A percentile compares a stretch with the other conserved stretches of the same genome.
Evolutionary conservation across 2,329 filamentous ascomycete genomes (phyloP).

Genomic region (Penicillium decumbens): DNA sequence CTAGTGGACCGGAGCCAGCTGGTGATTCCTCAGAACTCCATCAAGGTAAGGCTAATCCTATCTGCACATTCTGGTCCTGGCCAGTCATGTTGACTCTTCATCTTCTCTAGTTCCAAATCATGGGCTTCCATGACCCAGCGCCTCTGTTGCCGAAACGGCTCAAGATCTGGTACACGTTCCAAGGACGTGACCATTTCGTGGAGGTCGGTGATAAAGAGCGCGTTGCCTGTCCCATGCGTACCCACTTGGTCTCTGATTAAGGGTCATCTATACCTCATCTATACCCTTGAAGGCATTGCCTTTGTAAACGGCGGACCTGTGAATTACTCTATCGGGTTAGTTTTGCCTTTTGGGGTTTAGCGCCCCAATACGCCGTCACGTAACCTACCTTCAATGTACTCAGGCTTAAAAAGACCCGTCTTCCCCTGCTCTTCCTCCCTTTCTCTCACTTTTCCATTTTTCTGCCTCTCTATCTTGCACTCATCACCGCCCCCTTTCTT

Average conservation of each 20-base stretch:
- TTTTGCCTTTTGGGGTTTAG: background rate
- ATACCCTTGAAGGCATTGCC: background rate
- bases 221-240: constrained; percentile 38
- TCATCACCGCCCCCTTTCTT: constrained; percentile 11
- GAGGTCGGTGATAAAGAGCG: constrained; percentile 37
- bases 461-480: constrained; percentile 14
- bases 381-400: background rate
- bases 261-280: background rate
- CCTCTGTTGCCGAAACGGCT: constrained; percentile 40
- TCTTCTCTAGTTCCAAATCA: constrained; percentile 35
- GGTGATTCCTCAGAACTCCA: constrained; percentile 31
- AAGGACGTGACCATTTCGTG: constrained; percentile 36
- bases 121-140: constrained; percentile 44
- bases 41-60: constrained; percentile 30
- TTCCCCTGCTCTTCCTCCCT: constrained; percentile 1
- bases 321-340: background rate
- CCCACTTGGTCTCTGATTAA: constrained; percentile 29
- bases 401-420: too few relatives aligned
- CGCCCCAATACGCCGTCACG: background rate
- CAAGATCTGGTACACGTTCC: constrained; percentile 42
- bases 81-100: constrained; percentile 17
- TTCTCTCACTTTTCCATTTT: background rate
- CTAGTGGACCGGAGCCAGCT: constrained; percentile 42
- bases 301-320: background rate
- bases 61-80: background rate